phyloP scores from a whole-genome alignment of 2,329 filamentous ascomycete species.

The Ophiostoma montium region DNA sequence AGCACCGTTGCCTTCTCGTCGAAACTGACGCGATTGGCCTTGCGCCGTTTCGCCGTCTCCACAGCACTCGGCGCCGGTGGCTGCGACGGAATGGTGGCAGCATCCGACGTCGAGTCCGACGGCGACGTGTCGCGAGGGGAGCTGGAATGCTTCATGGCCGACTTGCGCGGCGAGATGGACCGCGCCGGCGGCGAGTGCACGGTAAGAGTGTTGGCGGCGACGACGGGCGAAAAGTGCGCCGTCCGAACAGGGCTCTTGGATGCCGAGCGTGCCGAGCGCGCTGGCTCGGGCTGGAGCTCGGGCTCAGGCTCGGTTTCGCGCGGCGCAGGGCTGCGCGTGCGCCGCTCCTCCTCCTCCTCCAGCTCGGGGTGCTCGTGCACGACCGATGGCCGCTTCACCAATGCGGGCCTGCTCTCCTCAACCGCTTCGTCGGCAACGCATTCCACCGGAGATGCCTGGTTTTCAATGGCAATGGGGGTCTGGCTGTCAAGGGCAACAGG shows the following conservation, averaged over 20 bases:
- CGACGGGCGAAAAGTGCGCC: constrained; percentile 49
- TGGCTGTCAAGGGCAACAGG: constrained; percentile 1
- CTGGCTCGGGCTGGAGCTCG: no score
- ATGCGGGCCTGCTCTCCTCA: constrained; percentile 1
- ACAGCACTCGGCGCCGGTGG: not conserved
- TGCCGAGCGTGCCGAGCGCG: constrained; percentile 33
- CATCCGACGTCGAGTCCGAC: constrained; percentile 33
- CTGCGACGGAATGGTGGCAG: constrained; percentile 3
- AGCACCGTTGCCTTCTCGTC: constrained; percentile 40
- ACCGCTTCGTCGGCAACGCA: not conserved
- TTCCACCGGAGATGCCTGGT: not conserved
- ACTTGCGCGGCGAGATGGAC: constrained; percentile 64
- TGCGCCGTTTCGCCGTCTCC: constrained; percentile 33
- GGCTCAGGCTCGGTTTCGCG: constrained; percentile 9
- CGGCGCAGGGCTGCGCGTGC: constrained; percentile 2
- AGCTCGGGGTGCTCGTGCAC: constrained; percentile 27
- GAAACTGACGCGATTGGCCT: constrained; percentile 63
- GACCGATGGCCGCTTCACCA: constrained; percentile 20
- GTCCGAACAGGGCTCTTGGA: constrained; percentile 52
- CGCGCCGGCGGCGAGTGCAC: constrained; percentile 56
- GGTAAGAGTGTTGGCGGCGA: constrained; percentile 33
- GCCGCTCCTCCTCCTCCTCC: constrained; percentile 14
- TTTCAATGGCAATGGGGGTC: constrained; percentile 1
- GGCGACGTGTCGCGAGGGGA: constrained; percentile 39
- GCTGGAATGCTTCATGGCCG: constrained; percentile 55